phyloP scores from a whole-genome alignment of 2,329 filamentous ascomycete genomes.

The Stromatinia cepivora region DNA sequence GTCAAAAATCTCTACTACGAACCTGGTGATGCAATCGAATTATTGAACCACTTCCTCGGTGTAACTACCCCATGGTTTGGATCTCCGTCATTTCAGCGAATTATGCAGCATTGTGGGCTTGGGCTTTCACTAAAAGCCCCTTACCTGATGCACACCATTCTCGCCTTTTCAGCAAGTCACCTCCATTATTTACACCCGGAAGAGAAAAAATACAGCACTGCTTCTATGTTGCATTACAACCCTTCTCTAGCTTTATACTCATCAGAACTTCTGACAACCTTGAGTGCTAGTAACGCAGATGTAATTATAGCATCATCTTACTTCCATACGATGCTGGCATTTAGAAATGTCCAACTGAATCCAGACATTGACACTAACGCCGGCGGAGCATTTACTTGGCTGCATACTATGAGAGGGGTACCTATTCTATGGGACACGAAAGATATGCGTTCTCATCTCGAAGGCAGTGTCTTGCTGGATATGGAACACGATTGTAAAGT shows the following conservation, averaged over 20 bases:
- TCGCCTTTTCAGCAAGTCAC: constrained; percentile 25
- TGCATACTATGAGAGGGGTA: constrained; percentile 11
- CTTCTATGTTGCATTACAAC: constrained; percentile 14
- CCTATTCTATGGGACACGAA: background rate
- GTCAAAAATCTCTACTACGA: constrained; percentile 3
- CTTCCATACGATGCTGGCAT: constrained; percentile 22
- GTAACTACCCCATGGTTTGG: constrained; percentile 8
- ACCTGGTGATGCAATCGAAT: background rate
- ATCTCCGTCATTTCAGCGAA: constrained; percentile 10
- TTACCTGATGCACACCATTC: constrained; percentile 25
- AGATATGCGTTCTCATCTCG: background rate
- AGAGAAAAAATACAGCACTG: constrained; percentile 15
- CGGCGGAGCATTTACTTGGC: background rate
- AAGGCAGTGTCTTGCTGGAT: background rate
- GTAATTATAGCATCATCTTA: constrained; percentile 10
- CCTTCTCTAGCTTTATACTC: constrained; percentile 12
- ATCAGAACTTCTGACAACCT: background rate
- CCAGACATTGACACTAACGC: background rate
- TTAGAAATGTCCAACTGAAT: constrained; percentile 13
- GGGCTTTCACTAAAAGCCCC: constrained; percentile 8
- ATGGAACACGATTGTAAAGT: constrained; percentile 1
- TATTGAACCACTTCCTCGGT: background rate
- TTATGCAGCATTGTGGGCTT: constrained; percentile 21
- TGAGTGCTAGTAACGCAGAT: constrained; percentile 14
- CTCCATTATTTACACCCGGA: constrained; percentile 14